These are phyloP conservation scores for Hemileccinum rubropunctum DNA, from an alignment of 768 basidiomycete species.

Conservation along the genomic window DNA sequence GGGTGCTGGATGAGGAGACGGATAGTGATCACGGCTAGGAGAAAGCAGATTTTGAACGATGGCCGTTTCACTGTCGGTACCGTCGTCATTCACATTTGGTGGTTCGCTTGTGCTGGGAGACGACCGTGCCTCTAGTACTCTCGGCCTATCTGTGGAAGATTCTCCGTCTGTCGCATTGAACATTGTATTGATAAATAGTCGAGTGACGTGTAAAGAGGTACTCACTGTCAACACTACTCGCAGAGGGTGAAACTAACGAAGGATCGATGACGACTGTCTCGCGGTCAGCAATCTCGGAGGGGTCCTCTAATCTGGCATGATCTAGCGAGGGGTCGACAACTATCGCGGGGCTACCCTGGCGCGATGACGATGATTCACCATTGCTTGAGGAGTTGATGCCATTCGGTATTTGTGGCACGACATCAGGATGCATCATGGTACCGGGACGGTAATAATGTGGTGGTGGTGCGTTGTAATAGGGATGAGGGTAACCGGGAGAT, in stretches of 20 bases:
- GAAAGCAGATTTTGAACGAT: conserved; percentile 19
- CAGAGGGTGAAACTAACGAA: conserved; percentile 30
- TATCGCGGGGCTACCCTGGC: conserved; percentile 24
- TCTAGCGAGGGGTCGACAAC: conserved; percentile 26
- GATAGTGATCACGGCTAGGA: conserved; percentile 22
- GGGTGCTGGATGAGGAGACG: conserved; percentile 18
- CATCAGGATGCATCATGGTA: conserved; percentile 25
- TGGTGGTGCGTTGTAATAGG: conserved; percentile 31
- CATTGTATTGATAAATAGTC: conserved; percentile 34
- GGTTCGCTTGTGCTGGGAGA: conserved; percentile 10
- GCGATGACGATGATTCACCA: conserved; percentile 28
- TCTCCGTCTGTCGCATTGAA: conserved; percentile 34
- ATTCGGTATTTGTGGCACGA: conserved; percentile 21
- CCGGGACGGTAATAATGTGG: conserved; percentile 49
- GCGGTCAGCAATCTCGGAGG: conserved; percentile 7
- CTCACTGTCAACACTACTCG: conserved; percentile 19
- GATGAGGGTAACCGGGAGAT: conserved; percentile 37
- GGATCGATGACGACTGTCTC: conserved; percentile 37
- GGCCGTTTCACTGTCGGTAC: conserved; percentile 13
- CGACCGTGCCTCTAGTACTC: conserved; percentile 5
- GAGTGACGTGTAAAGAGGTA: conserved; percentile 19
- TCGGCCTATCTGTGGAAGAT: conserved; percentile 9
- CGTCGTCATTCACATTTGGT: conserved; percentile 6
- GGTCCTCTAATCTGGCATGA: conserved; percentile 12
- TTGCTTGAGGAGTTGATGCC: conserved; percentile 21